Evolutionary conservation across 2,329 filamentous ascomycete species (phyloP), one percentile per base, ranked within the genome.

Genomic region (Macrophomina tecta): DNA sequence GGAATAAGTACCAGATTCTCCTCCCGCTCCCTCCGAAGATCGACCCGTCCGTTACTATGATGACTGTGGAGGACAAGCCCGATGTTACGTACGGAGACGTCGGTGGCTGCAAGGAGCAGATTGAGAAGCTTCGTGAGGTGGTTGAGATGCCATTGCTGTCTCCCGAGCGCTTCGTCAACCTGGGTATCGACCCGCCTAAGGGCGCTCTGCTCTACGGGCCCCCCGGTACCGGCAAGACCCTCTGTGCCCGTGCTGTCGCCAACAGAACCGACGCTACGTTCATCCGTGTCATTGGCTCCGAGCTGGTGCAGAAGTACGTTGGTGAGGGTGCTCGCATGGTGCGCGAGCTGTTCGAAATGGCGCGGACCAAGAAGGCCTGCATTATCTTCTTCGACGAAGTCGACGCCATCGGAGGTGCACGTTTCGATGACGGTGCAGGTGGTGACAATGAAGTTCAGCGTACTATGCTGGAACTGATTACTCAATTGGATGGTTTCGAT

Each of bases 321-420:
- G 95, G 95, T 78, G 95, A 99, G 80, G 95, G 95, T 78, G 95
- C 96, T 5, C 89, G 96, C 74, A 99, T 99, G 95, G 95, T 99
- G 23, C 90, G 95, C 74, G 95, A 99, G 83, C 87, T 99, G 2
- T 99, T 99, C 79, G 95, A 99, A 83, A 99, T 99, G 95, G 95
- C 95, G 9, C 90, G 95, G 73, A 98, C 95, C 67, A 99, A 99
- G 87, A 99, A 99, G 83, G 95, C 95, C 0, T 99, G 95, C 81
- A 99, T 99, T 78, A 99, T 99, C 82, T 99, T 99, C 89, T 97
- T 97, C 76, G 95, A 99, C 79, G 95, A 99, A 83, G 95, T 98
- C 69, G 94, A 98, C 79, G 94, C 94, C 58, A 92, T 98, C 65
- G 94, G 94, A 77, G 94, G 94, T 73, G 94, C 94, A 46, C 92